Evolutionary conservation across 495 filamentous ascomycete genomes (phyloP).

Genomic region (Aspergillus ostianus): DNA sequence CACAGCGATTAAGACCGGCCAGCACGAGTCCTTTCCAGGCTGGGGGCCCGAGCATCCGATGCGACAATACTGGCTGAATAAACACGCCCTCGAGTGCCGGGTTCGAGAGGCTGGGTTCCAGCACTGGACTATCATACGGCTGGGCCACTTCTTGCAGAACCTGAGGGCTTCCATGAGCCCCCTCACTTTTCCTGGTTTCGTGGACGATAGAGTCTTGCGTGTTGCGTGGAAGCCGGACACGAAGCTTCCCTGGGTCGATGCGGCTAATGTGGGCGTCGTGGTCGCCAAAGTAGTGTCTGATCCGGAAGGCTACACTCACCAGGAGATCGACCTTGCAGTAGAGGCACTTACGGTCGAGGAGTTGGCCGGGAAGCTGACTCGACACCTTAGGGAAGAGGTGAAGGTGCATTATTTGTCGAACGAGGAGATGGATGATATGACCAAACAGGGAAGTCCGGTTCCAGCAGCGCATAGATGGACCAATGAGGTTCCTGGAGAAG

Average conservation of each 20-base stretch:
- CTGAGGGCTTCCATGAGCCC: neutral
- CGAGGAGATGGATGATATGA: too few relatives aligned
- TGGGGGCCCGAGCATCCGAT: constrained; percentile 2
- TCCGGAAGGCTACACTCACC: neutral
- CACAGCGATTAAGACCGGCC: neutral
- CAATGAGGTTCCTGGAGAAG: too few relatives aligned
- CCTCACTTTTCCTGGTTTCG: constrained; percentile 6
- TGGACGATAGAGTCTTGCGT: neutral
- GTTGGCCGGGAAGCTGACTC: too few relatives aligned
- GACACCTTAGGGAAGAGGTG: too few relatives aligned
- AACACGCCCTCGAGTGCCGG: neutral
- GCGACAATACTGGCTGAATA: constrained; percentile 4
- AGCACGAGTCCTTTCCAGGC: constrained; percentile 4
- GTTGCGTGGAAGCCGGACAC: neutral
- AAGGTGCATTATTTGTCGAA: too few relatives aligned
- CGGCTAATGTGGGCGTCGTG: neutral
- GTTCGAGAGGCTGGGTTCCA: neutral
- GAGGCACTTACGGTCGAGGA: neutral
- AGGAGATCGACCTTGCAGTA: neutral
- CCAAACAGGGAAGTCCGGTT: too few relatives aligned
- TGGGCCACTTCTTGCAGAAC: constrained; percentile 3
- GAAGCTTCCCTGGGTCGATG: neutral
- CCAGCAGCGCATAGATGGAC: too few relatives aligned
- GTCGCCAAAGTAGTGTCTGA: neutral
- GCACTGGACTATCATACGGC: constrained; percentile 6